Base-by-base conservation (phyloP, 192 early-diverging fungal genomes). In the Coemansia sp. region DNA sequence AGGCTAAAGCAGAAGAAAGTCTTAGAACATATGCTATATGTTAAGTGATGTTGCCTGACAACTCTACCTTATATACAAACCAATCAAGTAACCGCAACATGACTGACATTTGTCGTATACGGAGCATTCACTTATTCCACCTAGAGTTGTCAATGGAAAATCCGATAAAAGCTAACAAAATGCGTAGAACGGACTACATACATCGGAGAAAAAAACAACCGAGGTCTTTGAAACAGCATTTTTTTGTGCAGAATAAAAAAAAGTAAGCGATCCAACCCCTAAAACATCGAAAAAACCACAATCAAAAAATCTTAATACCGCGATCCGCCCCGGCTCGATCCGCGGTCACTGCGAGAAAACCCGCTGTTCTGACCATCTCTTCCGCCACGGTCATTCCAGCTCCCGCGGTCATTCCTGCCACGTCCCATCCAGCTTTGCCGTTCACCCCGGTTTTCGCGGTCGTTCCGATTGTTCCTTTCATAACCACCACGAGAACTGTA, bases 361-460 rank as follows among this genome's bases (percentile, higher is more conserved):
- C 39, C 39, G 11, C 17, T 46, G 8, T 14, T 46, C 39, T 17
- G 39, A 46, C 39, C 39, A 17, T 14, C 39, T 10, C 17, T 46
- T 46, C 39, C 39, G 39, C 14, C 39, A 46, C 39, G 39, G 39
- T 25, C 17, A 25, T 51, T 54, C 25, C 22, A n/a, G n/a, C n/a
- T n/a, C n/a, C 14, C 39, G 17, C 39, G 39, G 39, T 25, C 17
- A 25, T 51, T 54, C 25, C 22, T 27, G 51, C 63, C 63, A 17
- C 70, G 57, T 2, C 54, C 24, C 54, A 55, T 55, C 54, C 54
- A 55, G 29, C 11, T 7, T 17, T 24, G 54, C 29, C 29, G 23
- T 27, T 27, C 54, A n/a, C 29, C 54, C 54, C 39, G 39, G 14
- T 46, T 17, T 3, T 17, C 39, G 1, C 39, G 39, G 14, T 17